Evolutionary conservation across 2,329 filamentous ascomycete genomes (phyloP), one percentile per base, ranked within the genome.

Genomic region (Fusarium anthophilum): DNA sequence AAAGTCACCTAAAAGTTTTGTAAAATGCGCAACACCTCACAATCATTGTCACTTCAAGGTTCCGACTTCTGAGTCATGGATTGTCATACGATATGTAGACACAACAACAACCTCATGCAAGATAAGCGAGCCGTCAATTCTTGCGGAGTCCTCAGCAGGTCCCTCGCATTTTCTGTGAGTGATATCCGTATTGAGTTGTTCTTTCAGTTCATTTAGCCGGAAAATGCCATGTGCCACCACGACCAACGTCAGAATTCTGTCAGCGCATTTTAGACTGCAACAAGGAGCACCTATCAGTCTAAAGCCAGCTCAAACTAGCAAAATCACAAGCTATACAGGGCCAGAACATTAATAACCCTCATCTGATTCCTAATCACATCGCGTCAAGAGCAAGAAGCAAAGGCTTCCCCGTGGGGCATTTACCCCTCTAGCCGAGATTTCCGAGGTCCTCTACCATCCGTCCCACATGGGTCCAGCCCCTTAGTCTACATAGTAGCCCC

Each of bases 391-490:
- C 3, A 18, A 50, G 11, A 51, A 22, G 13, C 3, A 22, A 17
- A 37, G 45, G 39, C 22, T 58, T 58, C 37, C 66, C 47, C 53
- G 38, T 35, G 26, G 56, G 14, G 14, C 20, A 30, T 6, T 5
- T 15, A 26, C 44, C 63, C 18, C 41, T 48, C 51, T n/a, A 51
- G 39, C 51, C 67, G 67, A 70, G 30, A 59, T 50, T 28, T 48
- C 67, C 67, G 66, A 66, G 30, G 44, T 45, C 20, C 37, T 51
- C 37, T 54, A 39, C 67, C 67, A 20, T 7, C 5, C 8, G 66
- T 47, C 51, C 37, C 50, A 53, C 50, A 43, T 55, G 41, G 39
- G 22, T n/a, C 30, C 48, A 70, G 43, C 57, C 55, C 44, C 60
- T 66, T 55, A 43, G 51, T 47, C 54, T 15, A 32, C 32, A 30